Percentiles rank a stretch among this genome's conserved stretches.
phyloP scores from a whole-genome alignment of 2,329 filamentous ascomycete genomes.

The Penicillium sp. region DNA sequence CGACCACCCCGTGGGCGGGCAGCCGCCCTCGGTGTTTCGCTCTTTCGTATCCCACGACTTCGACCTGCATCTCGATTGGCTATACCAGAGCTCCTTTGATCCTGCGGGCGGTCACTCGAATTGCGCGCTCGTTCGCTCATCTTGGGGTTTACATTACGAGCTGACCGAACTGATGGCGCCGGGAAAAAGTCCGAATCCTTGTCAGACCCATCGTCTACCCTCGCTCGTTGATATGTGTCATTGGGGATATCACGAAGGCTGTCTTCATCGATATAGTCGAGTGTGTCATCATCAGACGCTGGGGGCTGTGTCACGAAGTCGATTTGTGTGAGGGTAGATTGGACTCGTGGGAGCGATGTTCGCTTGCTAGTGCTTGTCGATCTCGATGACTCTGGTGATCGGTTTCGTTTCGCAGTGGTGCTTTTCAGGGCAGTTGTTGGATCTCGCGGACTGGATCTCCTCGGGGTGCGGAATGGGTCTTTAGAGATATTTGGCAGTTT shows the following conservation, averaged over 20 bases:
- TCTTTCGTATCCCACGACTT: constrained; percentile 15
- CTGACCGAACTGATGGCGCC: constrained; percentile 11
- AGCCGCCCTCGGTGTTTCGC: constrained; percentile 22
- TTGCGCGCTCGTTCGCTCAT: constrained; percentile 3
- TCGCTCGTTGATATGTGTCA: constrained; percentile 22
- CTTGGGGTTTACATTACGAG: constrained; percentile 13
- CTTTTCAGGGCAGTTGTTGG: constrained; percentile 17
- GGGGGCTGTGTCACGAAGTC: constrained; percentile 36
- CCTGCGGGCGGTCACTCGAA: constrained; percentile 13
- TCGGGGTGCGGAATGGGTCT: constrained; percentile 25
- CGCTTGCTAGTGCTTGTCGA: constrained; percentile 22
- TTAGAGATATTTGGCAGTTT: constrained; percentile 16
- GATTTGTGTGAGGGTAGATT: constrained; percentile 45
- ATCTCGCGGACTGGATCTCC: constrained; percentile 14
- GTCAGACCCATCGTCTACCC: constrained; percentile 27
- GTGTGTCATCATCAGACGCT: constrained; percentile 25
- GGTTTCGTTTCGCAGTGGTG: constrained; percentile 16
- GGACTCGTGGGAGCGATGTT: constrained; percentile 23
- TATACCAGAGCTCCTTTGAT: constrained; percentile 16
- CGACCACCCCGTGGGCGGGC: constrained; percentile 20
- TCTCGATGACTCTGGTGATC: constrained; percentile 16
- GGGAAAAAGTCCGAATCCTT: constrained; percentile 25
- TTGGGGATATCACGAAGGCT: neutral
- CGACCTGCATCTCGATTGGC: constrained; percentile 4
- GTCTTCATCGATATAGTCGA: constrained; percentile 33